A percentile compares a stretch with the other conserved stretches of the same genome.
Conservation (phyloP, 2,329 filamentous ascomycete genomes). For the Xenoacremonium recifei region DNA sequence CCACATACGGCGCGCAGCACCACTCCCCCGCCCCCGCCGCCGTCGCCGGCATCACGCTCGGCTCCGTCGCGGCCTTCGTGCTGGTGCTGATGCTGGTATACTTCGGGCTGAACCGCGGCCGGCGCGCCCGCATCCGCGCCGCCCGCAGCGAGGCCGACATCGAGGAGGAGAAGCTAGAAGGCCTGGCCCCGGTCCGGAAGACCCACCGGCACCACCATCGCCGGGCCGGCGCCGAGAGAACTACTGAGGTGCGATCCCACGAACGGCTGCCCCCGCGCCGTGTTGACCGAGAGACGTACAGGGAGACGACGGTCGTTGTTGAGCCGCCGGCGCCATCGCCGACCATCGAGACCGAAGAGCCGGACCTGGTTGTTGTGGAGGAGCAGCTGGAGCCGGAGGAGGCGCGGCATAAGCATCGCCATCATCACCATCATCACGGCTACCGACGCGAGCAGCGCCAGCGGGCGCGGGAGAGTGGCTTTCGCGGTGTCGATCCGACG, state of each 20-base stretch:
- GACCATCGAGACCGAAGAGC: not conserved
- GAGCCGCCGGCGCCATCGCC: not conserved
- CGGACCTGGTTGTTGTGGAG: no score
- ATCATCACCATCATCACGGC: no score
- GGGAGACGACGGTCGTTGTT: not conserved
- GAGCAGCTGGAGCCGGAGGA: no score
- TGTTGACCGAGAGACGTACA: not conserved
- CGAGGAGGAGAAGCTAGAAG: not conserved
- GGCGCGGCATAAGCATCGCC: no score
- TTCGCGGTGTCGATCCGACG: not conserved
- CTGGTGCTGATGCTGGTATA: slow-evolving; percentile 53
- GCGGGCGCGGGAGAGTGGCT: not conserved
- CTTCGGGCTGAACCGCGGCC: slow-evolving; percentile 45
- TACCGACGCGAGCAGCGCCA: no score
- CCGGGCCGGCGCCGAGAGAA: not conserved
- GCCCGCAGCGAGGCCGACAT: slow-evolving; percentile 7
- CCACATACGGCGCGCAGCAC: slow-evolving; percentile 32
- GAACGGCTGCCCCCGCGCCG: not conserved
- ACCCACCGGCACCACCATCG: no score
- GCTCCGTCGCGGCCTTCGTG: slow-evolving; percentile 49
- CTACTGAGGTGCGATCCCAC: no score
- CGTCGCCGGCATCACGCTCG: slow-evolving; percentile 44
- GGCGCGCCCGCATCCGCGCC: slow-evolving; percentile 30
- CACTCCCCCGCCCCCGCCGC: slow-evolving; percentile 42
- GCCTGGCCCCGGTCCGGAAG: no score